Conservation (phyloP, 2,329 filamentous ascomycete species). For the Fusarium begoniae region DNA sequence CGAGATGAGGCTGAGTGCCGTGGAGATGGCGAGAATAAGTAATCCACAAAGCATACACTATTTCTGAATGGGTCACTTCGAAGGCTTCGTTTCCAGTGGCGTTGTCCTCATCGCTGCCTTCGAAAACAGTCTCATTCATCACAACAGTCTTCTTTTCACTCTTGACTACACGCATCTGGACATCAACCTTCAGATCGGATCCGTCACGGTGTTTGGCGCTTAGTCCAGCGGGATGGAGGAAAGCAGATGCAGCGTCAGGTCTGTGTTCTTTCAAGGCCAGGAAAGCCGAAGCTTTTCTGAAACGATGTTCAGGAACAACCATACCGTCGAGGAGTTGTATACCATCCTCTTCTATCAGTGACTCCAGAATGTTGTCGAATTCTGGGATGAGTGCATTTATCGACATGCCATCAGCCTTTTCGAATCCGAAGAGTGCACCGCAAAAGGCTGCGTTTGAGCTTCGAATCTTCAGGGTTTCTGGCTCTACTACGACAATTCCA, state of each 20-base stretch:
- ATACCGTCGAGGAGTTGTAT: conserved; percentile 89
- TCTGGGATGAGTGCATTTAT: conserved; percentile 85
- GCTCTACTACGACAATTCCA: conserved; percentile 92
- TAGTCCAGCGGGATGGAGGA: conserved; percentile 85
- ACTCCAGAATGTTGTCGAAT: conserved; percentile 83
- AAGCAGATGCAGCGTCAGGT: conserved; percentile 79
- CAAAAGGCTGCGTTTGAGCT: conserved; percentile 97
- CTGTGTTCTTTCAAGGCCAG: conserved; percentile 85
- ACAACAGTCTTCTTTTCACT: conserved; percentile 76
- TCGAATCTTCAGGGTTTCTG: conserved; percentile 78
- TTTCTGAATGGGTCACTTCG: conserved; percentile 69
- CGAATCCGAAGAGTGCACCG: conserved; percentile 88
- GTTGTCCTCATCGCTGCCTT: conserved; percentile 66
- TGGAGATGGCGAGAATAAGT: conserved; percentile 96
- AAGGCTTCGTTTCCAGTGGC: conserved; percentile 55
- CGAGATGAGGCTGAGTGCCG: conserved; percentile 68
- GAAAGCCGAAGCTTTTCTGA: conserved; percentile 86
- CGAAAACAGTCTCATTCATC: conserved; percentile 71
- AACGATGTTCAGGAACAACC: conserved; percentile 95
- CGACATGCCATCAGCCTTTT: conserved; percentile 80
- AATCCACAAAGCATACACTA: conserved; percentile 96
- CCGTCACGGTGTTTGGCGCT: conserved; percentile 90
- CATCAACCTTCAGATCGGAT: conserved; percentile 89
- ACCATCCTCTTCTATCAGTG: conserved; percentile 87
- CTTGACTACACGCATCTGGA: conserved; percentile 96